Percentiles rank a stretch among this genome's conserved stretches.
Evolutionary conservation across 2,329 filamentous ascomycete genomes (phyloP).

Genomic region (Fusarium humuli): DNA sequence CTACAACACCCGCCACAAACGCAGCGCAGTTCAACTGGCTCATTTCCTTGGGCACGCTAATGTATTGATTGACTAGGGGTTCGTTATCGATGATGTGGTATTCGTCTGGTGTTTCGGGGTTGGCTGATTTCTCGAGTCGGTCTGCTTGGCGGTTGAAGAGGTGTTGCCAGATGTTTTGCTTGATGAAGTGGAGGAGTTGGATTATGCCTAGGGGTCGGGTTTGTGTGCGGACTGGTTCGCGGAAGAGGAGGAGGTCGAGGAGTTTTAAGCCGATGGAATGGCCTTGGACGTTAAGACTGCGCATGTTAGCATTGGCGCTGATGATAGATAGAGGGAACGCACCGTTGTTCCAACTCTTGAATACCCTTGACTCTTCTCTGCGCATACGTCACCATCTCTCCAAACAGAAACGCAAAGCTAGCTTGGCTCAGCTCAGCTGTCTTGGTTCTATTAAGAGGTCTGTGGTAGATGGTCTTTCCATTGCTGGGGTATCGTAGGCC

Average conservation of each 20-base stretch:
- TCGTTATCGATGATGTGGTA: slow-evolving; percentile 99
- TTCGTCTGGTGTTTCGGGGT: slow-evolving; percentile 86
- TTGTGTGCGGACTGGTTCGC: slow-evolving; percentile 76
- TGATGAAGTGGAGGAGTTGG: slow-evolving; percentile 92
- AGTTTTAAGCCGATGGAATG: slow-evolving; percentile 94
- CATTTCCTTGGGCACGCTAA: slow-evolving; percentile 95
- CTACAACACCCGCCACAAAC: slow-evolving; percentile 93
- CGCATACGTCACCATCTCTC: slow-evolving; percentile 96
- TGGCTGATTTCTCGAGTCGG: slow-evolving; percentile 87
- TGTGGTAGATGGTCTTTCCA: slow-evolving; percentile 98
- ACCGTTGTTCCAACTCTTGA: slow-evolving; percentile 92
- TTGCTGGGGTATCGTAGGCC: slow-evolving; percentile 89
- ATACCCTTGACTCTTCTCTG: slow-evolving; percentile 92
- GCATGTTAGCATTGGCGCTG: too few relatives aligned
- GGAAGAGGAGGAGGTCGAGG: slow-evolving; percentile 93
- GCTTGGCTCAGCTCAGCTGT: slow-evolving; percentile 91
- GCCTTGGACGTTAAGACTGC: slow-evolving; percentile 87
- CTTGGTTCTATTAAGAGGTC: slow-evolving; percentile 89
- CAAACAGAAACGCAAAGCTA: slow-evolving; percentile 95
- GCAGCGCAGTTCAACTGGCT: slow-evolving; percentile 96
- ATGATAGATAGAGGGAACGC: too few relatives aligned
- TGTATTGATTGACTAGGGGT: slow-evolving; percentile 92
- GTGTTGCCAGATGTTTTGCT: slow-evolving; percentile 90
- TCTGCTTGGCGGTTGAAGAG: slow-evolving; percentile 93
- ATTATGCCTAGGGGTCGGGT: slow-evolving; percentile 89